Evolutionary conservation across 2,329 filamentous ascomycete genomes (phyloP), one percentile per base, ranked within the genome.

Genomic region (Elsinoe batatas): DNA sequence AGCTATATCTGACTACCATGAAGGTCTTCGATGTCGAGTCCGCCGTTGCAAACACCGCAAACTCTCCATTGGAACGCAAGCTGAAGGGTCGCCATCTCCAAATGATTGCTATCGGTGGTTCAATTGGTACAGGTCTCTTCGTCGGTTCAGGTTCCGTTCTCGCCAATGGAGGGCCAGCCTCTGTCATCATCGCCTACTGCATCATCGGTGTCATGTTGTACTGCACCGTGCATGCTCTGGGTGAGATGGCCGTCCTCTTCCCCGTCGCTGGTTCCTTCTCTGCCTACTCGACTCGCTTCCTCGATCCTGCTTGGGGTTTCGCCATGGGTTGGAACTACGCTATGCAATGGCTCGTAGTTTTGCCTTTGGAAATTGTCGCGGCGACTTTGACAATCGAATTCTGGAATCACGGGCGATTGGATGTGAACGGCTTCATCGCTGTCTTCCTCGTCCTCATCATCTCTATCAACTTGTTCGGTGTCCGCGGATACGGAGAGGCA

Each of bases 21-120:
- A n/a, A 51, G 47, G 73, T 76, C n/a, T 82, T 79, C 65, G 76
- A 88, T 66, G 72, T 88, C 61, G 84, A 89, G 66, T 69, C 68
- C 56, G 81, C 80, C 1, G 78, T 77, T 0, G 68, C 72, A n/a
- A 76, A 76, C 44, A 91, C 88, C 1, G 86, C 88, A 3, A 79
- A 84, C 61, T 85, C 87, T 49, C 82, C 85, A 7, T 76, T 97
- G 51, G 82, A 86, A 51, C 79, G 90, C 44, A 54, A 83, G 68
- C 72, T 95, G 62, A 93, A 94, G 72, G 83, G 84, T 17, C 79
- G 90, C 47, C 91, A 97, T 74, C 68, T 96, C 67, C 91, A 96
- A 74, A 96, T 96, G 91, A 96, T 96, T 76, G 91, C 91, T 12
- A 95, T 96, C 62, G 90, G 90, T 63, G 91, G 91, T 42, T 91